Base-by-base conservation (phyloP, 2,329 filamentous ascomycete genomes). In the Pezicula carpinea region DNA sequence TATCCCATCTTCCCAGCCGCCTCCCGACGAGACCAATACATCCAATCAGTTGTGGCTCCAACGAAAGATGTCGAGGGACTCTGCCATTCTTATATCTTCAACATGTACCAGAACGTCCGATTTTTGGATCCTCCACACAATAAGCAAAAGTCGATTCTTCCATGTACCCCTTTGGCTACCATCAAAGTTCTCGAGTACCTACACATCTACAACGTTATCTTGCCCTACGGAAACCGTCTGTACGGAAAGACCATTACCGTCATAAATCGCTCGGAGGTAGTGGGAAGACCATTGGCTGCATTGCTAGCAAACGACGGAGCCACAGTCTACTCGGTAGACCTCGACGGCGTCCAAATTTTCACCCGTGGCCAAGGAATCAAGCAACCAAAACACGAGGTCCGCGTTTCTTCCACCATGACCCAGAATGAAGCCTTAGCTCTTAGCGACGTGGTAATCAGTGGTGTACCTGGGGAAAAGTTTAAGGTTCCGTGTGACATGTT, bases 51-150 rank as follows among this genome's bases (percentile, higher is more conserved):
- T 3, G 90, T 96, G 47, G 83, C 89, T 47, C 78, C 96, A 36
- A 72, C 79, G 67, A 97, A 99, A 70, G 93, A 99, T 62, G 92
- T 99, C 56, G 93, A 99, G 69, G 93, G 93, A 31, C 81, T 99
- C 49, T 89, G 86, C 59, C 92, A 96, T 69, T 85, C 84, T 64
- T 91, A 97, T 71, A 86, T 97, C 63, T 91, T 92, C 80, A 99
- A 99, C 78, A 96, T 99, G 91, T 99, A 97, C 72, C 88, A 96
- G 75, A 99, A 99, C 72, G 82, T 95, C 60, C 89, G 93, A 55
- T 97, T 91, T 73, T 77, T 99, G 47, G 93, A 99, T 69, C 74
- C 83, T 19, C 85, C 85, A 4, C 68, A 76, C 36, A 87, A 89
- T 66, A 76, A 74, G 49, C 87, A 89, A 67, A 97, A 99, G 74